Conservation (phyloP, 129 eudicot species). For the Centrapalus pauciflorus region DNA sequence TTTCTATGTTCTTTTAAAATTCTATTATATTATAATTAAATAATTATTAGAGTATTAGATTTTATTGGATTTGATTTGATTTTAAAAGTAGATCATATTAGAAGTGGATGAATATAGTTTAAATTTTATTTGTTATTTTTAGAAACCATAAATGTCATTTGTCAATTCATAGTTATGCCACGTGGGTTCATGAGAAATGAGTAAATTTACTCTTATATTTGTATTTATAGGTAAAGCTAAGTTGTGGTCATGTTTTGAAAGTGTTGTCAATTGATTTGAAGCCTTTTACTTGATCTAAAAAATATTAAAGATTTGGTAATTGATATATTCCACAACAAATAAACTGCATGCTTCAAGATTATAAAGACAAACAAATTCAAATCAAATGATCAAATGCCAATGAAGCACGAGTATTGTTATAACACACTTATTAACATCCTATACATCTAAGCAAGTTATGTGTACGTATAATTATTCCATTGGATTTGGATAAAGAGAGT, state of each 20-base stretch:
- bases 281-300: neutral
- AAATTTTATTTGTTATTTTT: too few species aligned
- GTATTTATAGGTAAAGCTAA: too few species aligned
- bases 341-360: neutral
- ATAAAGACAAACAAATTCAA: neutral
- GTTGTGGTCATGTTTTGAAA: neutral
- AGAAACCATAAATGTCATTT: too few species aligned
- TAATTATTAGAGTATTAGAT: too few species aligned
- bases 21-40: too few species aligned
- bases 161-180: too few species aligned
- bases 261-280: neutral
- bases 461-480: neutral
- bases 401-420: neutral
- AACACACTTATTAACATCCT: neutral
- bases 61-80: too few species aligned
- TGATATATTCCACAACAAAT: neutral
- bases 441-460: neutral
- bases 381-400: neutral
- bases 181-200: too few species aligned
- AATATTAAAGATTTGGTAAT: neutral
- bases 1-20: too few species aligned
- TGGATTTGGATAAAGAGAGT: neutral
- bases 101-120: too few species aligned
- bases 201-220: too few species aligned
- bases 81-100: too few species aligned